Conservation (phyloP, 2,329 filamentous ascomycete genomes). For the Westerdykella ornata region DNA sequence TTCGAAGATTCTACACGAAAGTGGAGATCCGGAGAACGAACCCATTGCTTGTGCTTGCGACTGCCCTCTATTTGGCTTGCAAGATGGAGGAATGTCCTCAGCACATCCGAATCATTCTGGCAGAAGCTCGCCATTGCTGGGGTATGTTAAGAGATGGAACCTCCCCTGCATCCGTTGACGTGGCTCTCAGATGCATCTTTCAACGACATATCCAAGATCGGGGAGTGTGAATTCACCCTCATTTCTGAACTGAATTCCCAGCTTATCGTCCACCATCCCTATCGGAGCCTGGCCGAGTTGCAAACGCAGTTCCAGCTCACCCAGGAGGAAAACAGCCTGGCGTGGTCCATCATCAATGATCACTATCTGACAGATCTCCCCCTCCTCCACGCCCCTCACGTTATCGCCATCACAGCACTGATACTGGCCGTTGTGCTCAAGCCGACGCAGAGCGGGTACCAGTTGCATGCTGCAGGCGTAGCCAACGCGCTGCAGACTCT, state of each 20-base stretch:
- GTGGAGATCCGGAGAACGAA: constrained; percentile 91
- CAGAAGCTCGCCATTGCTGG: constrained; percentile 69
- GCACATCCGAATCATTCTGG: constrained; percentile 85
- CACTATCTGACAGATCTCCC: constrained; percentile 90
- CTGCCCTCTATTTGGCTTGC: constrained; percentile 87
- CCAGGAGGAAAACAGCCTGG: constrained; percentile 71
- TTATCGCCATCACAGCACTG: constrained; percentile 80
- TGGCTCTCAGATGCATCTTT: constrained; percentile 26
- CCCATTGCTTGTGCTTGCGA: constrained; percentile 87
- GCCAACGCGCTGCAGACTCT: constrained; percentile 35
- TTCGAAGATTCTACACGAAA: constrained; percentile 87
- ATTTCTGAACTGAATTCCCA: constrained; percentile 89
- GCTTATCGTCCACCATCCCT: constrained; percentile 84
- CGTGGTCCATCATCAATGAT: constrained; percentile 82
- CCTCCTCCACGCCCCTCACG: constrained; percentile 75
- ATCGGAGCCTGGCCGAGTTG: constrained; percentile 69
- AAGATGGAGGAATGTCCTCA: constrained; percentile 98
- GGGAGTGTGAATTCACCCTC: constrained; percentile 88
- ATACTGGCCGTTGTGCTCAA: constrained; percentile 77
- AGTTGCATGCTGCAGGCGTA: constrained; percentile 39
- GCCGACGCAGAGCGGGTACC: constrained; percentile 51
- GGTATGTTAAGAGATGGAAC: constrained; percentile 16
- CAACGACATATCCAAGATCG: constrained; percentile 70
- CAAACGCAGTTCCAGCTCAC: constrained; percentile 63
- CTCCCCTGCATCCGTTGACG: constrained; percentile 6